Conservation (phyloP, 2,329 filamentous ascomycete species). For the Claviceps sp. region DNA sequence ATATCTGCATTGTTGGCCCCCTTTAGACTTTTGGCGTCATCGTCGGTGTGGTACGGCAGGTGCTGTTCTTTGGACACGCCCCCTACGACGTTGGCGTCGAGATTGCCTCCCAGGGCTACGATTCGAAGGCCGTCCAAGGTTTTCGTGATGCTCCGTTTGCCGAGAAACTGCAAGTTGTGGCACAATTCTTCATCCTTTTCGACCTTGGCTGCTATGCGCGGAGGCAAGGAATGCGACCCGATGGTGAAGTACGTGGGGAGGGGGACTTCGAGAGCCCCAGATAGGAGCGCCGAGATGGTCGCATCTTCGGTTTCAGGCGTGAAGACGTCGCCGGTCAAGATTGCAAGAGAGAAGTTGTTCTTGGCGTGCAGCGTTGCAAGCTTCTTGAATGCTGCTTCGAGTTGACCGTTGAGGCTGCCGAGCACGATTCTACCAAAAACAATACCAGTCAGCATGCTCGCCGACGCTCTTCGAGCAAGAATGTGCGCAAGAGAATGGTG, state of each 20-base stretch:
- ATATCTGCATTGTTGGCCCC: conserved; percentile 75
- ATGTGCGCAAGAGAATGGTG: too few relatives aligned
- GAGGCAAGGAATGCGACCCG: conserved; percentile 58
- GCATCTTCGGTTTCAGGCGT: conserved; percentile 44
- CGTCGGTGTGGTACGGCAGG: conserved; percentile 62
- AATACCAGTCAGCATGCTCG: neutral
- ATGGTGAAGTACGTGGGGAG: conserved; percentile 86
- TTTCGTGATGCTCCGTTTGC: conserved; percentile 75
- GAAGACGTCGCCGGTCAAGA: conserved; percentile 78
- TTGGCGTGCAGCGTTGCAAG: conserved; percentile 69
- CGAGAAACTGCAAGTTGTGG: conserved; percentile 81
- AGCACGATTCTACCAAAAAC: conserved; percentile 52
- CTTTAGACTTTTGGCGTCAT: conserved; percentile 61
- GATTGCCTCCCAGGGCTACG: conserved; percentile 66
- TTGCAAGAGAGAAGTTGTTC: conserved; percentile 75
- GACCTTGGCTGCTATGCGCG: conserved; percentile 56
- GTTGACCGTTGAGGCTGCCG: conserved; percentile 68
- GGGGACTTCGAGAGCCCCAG: conserved; percentile 59
- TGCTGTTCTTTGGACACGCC: conserved; percentile 59
- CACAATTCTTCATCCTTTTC: conserved; percentile 64
- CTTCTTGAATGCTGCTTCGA: conserved; percentile 66
- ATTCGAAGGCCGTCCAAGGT: conserved; percentile 83
- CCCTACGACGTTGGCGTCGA: conserved; percentile 46
- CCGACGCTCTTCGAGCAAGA: neutral
- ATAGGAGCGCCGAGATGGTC: conserved; percentile 48